Evolutionary conservation across 176 grass and related monocot species (phyloP), one percentile per base, ranked within the genome.

Genomic region (Lolium multiflorum): DNA sequence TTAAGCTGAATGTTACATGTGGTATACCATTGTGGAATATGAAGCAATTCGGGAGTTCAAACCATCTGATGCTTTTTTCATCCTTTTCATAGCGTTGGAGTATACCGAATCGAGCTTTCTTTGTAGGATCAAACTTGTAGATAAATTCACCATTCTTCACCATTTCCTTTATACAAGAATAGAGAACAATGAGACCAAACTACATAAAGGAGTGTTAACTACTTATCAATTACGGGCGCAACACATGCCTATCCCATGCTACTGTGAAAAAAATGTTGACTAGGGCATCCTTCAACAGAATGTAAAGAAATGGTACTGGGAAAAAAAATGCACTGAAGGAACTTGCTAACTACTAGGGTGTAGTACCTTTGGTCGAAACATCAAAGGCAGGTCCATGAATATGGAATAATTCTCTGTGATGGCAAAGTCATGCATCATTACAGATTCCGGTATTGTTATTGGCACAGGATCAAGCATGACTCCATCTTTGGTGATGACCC

Each of bases 391-490:
- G 75, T 98, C 96, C 96, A 98, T 98, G 74, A 98, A 98, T 84
- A 98, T 94, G 26, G 93, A 87, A 79, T 95, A 98, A 68, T 98
- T 94, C 75, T 98, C 93, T 44, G 96, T 95, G 83, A 98, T 98
- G 35, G 93, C 96, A 92, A 98, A 98, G 82, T 98, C 96, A 86
- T 98, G 96, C 96, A 98, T 98, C 96, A 98, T 98, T 81, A 98
- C 88, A 85, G 96, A 86, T 48, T 87, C 96, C 6, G 96, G 86
- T 89, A 98, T 98, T 87, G 93, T 98, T 93, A 98, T 98, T 52
- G 96, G 96, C 59, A 98, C 93, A 50, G 96, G 96, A 89, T 98
- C 93, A 87, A 95, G 91, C 96, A 98, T 98, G 50, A 85, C 62
- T 51, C 96, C 96, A 25, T 95, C 93, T 68, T 98, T 98, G 48